phyloP scores from a whole-genome alignment of 106 monocot genomes.

The Xerophyta viscosa region DNA sequence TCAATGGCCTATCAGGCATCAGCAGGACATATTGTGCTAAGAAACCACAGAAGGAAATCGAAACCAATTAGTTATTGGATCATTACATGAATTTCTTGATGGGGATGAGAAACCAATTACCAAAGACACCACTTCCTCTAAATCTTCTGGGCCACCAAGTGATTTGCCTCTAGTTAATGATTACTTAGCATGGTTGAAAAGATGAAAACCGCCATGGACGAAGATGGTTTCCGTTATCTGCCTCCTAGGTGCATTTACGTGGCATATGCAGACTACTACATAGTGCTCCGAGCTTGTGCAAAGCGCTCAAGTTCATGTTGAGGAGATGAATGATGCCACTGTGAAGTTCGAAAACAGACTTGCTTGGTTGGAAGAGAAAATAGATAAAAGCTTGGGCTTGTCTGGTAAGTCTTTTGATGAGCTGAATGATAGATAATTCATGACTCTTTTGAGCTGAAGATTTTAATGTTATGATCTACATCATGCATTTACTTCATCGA shows the following conservation, averaged over 20 bases:
- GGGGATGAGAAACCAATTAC: no score
- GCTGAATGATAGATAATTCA: no score
- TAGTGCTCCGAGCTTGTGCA: slow-evolving; percentile 65
- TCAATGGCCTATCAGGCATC: slow-evolving; percentile 10
- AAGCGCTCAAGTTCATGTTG: slow-evolving; percentile 52
- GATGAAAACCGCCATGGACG: slow-evolving; percentile 62
- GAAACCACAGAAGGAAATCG: neutral
- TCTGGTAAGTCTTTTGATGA: no score
- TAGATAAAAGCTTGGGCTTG: neutral
- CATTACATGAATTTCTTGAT: no score
- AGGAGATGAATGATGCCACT: slow-evolving; percentile 48
- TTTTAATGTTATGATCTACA: no score
- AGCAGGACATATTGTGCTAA: neutral
- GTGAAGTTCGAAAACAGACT: slow-evolving; percentile 59
- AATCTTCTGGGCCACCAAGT: neutral
- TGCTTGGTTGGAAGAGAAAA: slow-evolving; percentile 47
- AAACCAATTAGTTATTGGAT: no score
- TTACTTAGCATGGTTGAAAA: slow-evolving; percentile 9
- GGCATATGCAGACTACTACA: slow-evolving; percentile 75
- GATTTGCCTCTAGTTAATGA: neutral
- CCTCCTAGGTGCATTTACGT: slow-evolving; percentile 47
- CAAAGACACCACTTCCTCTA: no score
- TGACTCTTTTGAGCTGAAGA: no score
- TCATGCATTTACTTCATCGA: no score
- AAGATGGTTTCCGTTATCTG: slow-evolving; percentile 60